A percentile compares a stretch with the other conserved stretches of the same genome.
phyloP scores from a whole-genome alignment of 257 asterid species.

The Scutellaria galericulata region DNA sequence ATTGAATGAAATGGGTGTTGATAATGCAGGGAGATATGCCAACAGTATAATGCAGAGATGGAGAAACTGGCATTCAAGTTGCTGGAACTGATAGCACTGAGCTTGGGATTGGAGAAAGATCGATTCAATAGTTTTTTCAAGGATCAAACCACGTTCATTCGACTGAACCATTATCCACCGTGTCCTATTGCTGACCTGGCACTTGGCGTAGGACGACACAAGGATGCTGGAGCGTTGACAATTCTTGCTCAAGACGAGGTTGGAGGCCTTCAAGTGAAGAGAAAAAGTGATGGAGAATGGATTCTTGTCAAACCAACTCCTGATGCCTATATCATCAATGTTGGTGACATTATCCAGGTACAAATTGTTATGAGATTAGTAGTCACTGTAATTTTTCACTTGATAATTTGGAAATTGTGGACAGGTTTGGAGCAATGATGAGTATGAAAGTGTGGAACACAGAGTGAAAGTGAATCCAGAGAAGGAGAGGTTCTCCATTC shows the following conservation, averaged over 20 bases:
- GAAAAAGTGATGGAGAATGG: constrained; percentile 70
- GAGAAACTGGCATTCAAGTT: constrained; percentile 48
- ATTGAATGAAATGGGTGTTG: neutral
- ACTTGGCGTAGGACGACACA: constrained; percentile 62
- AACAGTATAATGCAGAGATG: constrained; percentile 48
- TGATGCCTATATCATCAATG: constrained; percentile 50
- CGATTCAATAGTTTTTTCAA: constrained; percentile 47
- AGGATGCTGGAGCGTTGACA: constrained; percentile 58
- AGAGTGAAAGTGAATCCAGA: constrained; percentile 60
- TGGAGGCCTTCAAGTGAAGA: constrained; percentile 64
- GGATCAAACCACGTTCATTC: constrained; percentile 45
- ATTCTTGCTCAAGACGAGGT: constrained; percentile 59
- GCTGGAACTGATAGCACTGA: constrained; percentile 55
- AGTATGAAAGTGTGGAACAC: constrained; percentile 65
- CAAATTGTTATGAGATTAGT: too few species aligned
- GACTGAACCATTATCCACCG: constrained; percentile 62
- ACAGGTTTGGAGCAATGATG: constrained; percentile 68
- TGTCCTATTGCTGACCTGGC: constrained; percentile 63
- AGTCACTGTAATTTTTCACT: too few species aligned
- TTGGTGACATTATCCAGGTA: constrained; percentile 56
- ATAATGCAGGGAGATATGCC: constrained; percentile 46
- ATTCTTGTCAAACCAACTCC: constrained; percentile 53
- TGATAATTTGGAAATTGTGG: neutral
- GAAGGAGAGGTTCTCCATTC: constrained; percentile 57
- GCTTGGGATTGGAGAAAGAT: constrained; percentile 51